phyloP scores from a whole-genome alignment of 306 rosid genomes.

The Carpinus fangiana region DNA sequence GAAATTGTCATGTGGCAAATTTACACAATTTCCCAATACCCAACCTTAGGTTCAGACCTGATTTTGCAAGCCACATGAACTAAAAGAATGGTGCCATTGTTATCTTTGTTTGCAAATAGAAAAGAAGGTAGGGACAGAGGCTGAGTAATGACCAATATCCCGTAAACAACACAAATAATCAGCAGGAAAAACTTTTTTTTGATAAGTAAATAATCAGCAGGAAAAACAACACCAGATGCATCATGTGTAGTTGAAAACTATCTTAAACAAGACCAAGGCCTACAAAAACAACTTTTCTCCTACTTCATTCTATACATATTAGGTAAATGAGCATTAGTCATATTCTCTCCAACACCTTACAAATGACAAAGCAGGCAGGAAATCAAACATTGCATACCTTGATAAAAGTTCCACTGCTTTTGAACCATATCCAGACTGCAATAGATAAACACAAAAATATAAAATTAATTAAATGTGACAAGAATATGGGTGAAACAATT shows the following conservation, averaged over 20 bases:
- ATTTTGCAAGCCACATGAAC: not conserved
- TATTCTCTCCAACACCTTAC: not conserved
- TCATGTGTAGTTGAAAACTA: not conserved
- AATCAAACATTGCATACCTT: slow-evolving; percentile 58
- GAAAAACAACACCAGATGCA: not conserved
- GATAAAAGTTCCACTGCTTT: slow-evolving; percentile 92
- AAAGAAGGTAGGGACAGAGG: not conserved
- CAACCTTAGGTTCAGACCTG: not conserved
- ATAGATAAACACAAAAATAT: slow-evolving; percentile 21
- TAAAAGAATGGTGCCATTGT: not conserved
- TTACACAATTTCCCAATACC: not conserved
- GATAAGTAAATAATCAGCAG: not conserved
- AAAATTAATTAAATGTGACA: slow-evolving; percentile 9
- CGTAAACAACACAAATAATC: not conserved
- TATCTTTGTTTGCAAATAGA: not conserved
- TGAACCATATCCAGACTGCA: slow-evolving; percentile 95
- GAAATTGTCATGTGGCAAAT: not conserved
- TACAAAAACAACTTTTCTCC: not conserved
- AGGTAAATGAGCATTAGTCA: not conserved
- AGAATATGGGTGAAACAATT: slow-evolving; percentile 24
- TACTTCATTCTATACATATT: not conserved
- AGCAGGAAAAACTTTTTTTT: not conserved
- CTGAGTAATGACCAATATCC: not conserved
- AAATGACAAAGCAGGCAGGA: slow-evolving; percentile 16
- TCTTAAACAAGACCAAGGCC: not conserved